phyloP scores from a whole-genome alignment of 306 rosid species.

The Malus sylvestris region DNA sequence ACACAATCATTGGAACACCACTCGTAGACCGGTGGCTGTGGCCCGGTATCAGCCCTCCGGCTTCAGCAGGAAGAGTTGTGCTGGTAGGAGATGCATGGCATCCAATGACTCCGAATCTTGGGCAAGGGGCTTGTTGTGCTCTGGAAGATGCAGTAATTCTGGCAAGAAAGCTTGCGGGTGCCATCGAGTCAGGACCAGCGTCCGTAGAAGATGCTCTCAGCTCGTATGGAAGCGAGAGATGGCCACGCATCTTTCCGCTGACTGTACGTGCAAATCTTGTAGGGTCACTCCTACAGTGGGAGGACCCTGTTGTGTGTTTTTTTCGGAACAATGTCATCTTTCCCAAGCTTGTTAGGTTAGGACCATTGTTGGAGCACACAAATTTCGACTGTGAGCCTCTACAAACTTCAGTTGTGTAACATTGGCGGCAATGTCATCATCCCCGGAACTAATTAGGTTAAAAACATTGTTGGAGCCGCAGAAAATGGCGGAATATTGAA shows the following conservation, averaged over 20 bases:
- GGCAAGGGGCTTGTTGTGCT: conserved; percentile 96
- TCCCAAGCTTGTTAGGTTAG: conserved; percentile 68
- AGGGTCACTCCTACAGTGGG: conserved; percentile 75
- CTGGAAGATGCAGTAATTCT: conserved; percentile 71
- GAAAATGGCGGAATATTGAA: too few relatives aligned
- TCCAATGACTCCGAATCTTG: conserved; percentile 96
- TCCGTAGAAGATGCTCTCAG: conserved; percentile 53
- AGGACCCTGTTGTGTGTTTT: conserved; percentile 59
- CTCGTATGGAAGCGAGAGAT: conserved; percentile 61
- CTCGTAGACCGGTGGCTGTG: conserved; percentile 87
- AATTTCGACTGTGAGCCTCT: conserved; percentile 57
- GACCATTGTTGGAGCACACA: conserved; percentile 69
- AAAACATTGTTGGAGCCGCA: not conserved
- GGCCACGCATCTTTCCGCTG: conserved; percentile 71
- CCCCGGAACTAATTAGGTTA: not conserved
- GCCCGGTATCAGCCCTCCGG: conserved; percentile 65
- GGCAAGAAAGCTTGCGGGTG: conserved; percentile 60
- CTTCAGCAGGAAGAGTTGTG: conserved; percentile 61
- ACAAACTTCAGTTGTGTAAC: not conserved
- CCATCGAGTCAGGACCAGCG: conserved; percentile 36
- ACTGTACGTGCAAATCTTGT: conserved; percentile 70
- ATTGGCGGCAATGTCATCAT: not conserved
- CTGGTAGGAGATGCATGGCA: conserved; percentile 96
- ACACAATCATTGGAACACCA: conserved; percentile 54
- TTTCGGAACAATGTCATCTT: conserved; percentile 58